Percentiles rank a stretch among this genome's conserved stretches.
These are phyloP conservation scores for Metschnikowia corniflorae DNA, from an alignment of 805 yeast species.

Conservation along the genomic window DNA sequence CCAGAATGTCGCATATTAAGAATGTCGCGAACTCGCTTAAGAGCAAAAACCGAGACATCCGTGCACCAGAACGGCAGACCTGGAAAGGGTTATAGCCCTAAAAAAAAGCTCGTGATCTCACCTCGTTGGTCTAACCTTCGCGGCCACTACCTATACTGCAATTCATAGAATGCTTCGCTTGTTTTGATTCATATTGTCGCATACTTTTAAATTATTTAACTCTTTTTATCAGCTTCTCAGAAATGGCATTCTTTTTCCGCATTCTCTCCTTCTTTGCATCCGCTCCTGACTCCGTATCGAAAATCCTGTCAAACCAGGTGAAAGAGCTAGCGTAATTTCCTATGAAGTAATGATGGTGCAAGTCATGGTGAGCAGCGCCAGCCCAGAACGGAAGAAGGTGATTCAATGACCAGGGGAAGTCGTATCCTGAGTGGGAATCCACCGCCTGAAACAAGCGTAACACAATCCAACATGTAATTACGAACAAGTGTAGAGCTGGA, in stretches of 20 bases:
- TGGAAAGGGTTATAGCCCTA: slow-evolving; percentile 9
- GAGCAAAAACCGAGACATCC: neutral
- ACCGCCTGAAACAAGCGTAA: slow-evolving; percentile 56
- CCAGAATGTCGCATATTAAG: neutral
- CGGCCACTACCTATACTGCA: too few relatives aligned
- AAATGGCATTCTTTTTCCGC: slow-evolving; percentile 37
- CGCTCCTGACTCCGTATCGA: slow-evolving; percentile 57
- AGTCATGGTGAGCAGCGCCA: slow-evolving; percentile 61
- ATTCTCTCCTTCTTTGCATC: slow-evolving; percentile 49
- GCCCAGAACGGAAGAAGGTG: slow-evolving; percentile 61
- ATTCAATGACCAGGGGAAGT: slow-evolving; percentile 59
- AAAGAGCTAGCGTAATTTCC: slow-evolving; percentile 57
- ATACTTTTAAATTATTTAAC: too few relatives aligned
- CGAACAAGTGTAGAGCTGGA: slow-evolving; percentile 47
- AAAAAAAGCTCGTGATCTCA: neutral
- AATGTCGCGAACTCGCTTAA: slow-evolving; percentile 11
- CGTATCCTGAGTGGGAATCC: slow-evolving; percentile 60
- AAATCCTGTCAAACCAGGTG: slow-evolving; percentile 54
- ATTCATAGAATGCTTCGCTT: too few relatives aligned
- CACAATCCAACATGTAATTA: slow-evolving; percentile 50
- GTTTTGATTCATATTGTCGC: too few relatives aligned
- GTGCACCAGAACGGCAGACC: neutral
- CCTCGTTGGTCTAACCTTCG: too few relatives aligned
- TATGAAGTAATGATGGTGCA: slow-evolving; percentile 57
- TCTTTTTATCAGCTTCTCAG: slow-evolving; percentile 33